These are phyloP conservation scores for Tetracladium maxilliforme DNA, from an alignment of 2,329 filamentous ascomycete genomes.

Conservation along the genomic window DNA sequence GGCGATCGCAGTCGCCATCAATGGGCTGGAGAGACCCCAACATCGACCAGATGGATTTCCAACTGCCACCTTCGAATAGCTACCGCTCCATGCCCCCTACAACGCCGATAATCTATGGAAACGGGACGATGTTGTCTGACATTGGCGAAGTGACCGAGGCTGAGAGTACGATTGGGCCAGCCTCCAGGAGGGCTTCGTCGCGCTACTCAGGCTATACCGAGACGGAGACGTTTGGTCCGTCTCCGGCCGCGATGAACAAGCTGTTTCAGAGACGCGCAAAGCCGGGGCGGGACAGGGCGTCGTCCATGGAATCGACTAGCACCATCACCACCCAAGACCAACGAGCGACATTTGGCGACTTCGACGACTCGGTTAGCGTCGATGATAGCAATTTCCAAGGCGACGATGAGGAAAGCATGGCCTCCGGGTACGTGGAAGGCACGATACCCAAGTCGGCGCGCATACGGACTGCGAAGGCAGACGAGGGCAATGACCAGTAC, in stretches of 20 bases:
- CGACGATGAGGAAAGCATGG: constrained; percentile 52
- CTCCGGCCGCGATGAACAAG: constrained; percentile 29
- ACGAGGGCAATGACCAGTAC: constrained; percentile 21
- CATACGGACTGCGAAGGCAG: constrained; percentile 10
- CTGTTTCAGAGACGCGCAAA: too few species aligned
- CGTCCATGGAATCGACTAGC: constrained; percentile 45
- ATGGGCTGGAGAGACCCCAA: constrained; percentile 16
- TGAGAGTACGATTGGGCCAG: constrained; percentile 28
- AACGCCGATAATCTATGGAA: constrained; percentile 54
- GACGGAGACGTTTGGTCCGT: too few species aligned
- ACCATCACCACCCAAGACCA: constrained; percentile 38
- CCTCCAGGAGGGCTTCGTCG: constrained; percentile 22
- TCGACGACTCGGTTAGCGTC: constrained; percentile 46
- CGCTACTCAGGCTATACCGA: constrained; percentile 27
- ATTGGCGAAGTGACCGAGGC: constrained; percentile 42
- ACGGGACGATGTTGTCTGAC: constrained; percentile 54
- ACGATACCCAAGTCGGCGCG: constrained; percentile 13
- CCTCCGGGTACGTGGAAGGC: too few species aligned
- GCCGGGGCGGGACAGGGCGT: constrained; percentile 30
- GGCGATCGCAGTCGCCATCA: constrained; percentile 34
- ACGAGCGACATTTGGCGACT: constrained; percentile 28
- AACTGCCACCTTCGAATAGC: constrained; percentile 22
- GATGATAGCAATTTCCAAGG: constrained; percentile 53
- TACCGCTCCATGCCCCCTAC: constrained; percentile 20
- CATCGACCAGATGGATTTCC: constrained; percentile 24